These are phyloP conservation scores for Coemansia sp. DNA, from an alignment of 192 early-diverging fungal genomes.

Conservation along the genomic window DNA sequence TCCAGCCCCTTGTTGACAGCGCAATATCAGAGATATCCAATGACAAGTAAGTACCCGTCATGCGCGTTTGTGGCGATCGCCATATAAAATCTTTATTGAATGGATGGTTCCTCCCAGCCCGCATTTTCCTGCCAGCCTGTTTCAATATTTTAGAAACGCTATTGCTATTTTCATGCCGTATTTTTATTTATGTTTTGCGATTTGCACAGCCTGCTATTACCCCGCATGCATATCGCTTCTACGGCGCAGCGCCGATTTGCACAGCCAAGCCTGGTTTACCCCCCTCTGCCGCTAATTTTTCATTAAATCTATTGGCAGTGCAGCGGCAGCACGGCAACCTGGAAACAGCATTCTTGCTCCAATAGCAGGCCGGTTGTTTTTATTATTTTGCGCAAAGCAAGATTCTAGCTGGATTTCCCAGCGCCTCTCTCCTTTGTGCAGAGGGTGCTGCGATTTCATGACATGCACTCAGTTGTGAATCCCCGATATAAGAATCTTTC, in stretches of 20 bases:
- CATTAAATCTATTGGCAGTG: background rate
- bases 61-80: background rate
- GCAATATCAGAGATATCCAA: conserved; percentile 26
- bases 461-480: background rate
- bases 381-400: background rate
- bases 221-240: conserved; percentile 2
- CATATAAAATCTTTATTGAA: background rate
- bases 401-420: background rate
- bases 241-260: background rate
- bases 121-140: background rate
- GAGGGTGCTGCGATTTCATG: background rate
- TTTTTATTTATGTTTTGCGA: background rate
- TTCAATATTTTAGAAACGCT: background rate
- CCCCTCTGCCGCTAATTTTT: background rate
- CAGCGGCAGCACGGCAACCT: too few species aligned
- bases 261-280: background rate
- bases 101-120: background rate
- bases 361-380: background rate
- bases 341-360: background rate
- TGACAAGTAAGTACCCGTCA: conserved; percentile 41
- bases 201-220: background rate
- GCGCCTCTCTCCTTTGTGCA: background rate
- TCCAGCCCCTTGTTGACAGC: conserved; percentile 10
- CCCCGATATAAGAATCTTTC: background rate
- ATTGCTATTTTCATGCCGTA: conserved; percentile 1